Base-by-base conservation (phyloP, 192 early-diverging fungal species). In the Backusella australiensis region DNA sequence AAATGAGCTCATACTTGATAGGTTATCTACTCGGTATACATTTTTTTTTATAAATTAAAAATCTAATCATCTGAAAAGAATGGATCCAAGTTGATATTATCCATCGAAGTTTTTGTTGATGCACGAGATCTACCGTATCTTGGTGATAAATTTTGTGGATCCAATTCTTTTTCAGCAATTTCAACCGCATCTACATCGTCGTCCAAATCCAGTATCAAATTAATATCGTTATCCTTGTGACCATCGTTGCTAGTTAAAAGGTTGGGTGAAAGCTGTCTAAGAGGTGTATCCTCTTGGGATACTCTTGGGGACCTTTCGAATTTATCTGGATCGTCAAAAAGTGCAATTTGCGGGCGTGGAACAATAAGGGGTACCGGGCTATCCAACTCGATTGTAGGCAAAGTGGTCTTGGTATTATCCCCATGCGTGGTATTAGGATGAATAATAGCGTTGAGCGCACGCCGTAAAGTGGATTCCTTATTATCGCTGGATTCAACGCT, bases 311-410 rank as follows among this genome's bases (percentile, higher is more conserved):
- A 34, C 0, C 6, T 23, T 2, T 52, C 34, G 21, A 44, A 52
- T 35, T 38, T 14, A 19, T 72, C 71, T 1, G 71, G 71, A 39
- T 72, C 71, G 23, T 72, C 71, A 56, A 72, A 72, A 9, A 72
- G 19, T n/a, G 52, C 34, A 12, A 11, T 44, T 34, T 15, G 49
- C 3, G 49, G 11, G 2, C 9, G 46, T 7, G 71, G 49, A 11
- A 36, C 46, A 17, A 72, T 21, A 23, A 53, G 26, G 21, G 44
- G 8, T 23, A 44, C 9, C n/a, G 68, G 23, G 0, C 21, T 39
- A 17, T 36, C 19, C 8, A 39, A 14, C 5, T 14, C 35, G 2
- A 11, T 34, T 19, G n/a, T n/a, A 41, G 8, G 14, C 3, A 2
- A 8, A 4, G 36, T 21, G 0, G 15, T 21, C 11, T 38, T 34